Evolutionary conservation across 805 yeast genomes (phyloP), one percentile per base, ranked within the genome.

Genomic region (Saturnispora serradocipensis): DNA sequence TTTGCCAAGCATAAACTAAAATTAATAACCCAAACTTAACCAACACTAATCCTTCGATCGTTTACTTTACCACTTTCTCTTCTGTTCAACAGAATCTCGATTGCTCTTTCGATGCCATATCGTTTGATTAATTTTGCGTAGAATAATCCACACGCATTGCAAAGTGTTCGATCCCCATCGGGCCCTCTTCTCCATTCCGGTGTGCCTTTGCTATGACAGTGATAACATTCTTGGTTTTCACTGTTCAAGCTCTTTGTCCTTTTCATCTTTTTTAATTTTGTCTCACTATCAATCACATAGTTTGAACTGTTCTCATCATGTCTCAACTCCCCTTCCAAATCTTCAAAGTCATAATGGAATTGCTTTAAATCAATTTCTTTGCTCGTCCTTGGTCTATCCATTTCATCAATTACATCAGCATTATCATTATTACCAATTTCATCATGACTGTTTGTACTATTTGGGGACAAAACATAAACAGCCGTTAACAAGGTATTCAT

Each of bases 171-270:
- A 13, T 80, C 78, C 2, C 93, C 95, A 50, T 77, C 76, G 1
- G 95, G 93, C 0, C 93, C 93, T 45, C 84, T 74, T 50, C 95
- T 69, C 95, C 95, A 86, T 64, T 86, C 93, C 0, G 93, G 93
- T 0, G 95, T 84, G 45, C 77, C 78, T 7, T 62, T 66, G 4
- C 75, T 71, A n/a, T 72, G 74, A 59, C 86, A 81, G 53, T 66
- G 68, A 18, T n/a, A 28, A 8, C 45, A 22, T 38, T 16, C 22
- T 25, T 39, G 35, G 25, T 46, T 18, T 25, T 30, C 49, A 10
- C 16, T 16, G 11, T 30, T 8, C 7, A 24, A 15, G 24, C 30
- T 40, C 44, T 40, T 40, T 40, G 27, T 7, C 44, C 44, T 13
- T 27, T 38, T 38, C 44, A 25, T 40, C 16, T 24, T 40, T 15